Evolutionary conservation across 2,329 filamentous ascomycete genomes (phyloP).

Genomic region (Dothistroma pini): DNA sequence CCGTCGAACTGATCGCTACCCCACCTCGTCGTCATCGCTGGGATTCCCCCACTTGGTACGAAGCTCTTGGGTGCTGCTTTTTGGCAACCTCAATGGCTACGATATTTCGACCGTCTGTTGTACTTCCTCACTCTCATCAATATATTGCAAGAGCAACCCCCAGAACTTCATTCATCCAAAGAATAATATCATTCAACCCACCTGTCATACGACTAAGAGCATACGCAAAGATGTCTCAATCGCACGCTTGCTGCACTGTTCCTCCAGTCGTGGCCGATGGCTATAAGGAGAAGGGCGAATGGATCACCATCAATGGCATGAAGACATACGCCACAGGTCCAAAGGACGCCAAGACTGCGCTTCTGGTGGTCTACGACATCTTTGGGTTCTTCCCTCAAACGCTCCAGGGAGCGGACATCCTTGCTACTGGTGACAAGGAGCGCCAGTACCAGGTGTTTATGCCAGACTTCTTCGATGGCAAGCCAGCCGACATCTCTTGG

Average conservation of each 20-base stretch:
- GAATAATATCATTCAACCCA: not conserved
- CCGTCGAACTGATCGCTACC: not conserved
- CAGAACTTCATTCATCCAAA: not conserved
- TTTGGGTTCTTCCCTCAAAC: slow-evolving; percentile 62
- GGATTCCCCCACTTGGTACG: not conserved
- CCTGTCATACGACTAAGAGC: slow-evolving; percentile 5
- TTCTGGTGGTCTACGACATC: slow-evolving; percentile 60
- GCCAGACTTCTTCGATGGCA: slow-evolving; percentile 84
- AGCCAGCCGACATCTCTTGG: slow-evolving; percentile 55
- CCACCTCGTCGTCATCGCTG: not conserved
- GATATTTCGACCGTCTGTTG: not conserved
- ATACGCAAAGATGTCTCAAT: slow-evolving; percentile 31
- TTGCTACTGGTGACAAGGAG: slow-evolving; percentile 61
- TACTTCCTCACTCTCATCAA: not conserved
- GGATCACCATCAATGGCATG: slow-evolving; percentile 56
- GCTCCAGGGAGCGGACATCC: slow-evolving; percentile 61
- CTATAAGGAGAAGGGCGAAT: slow-evolving; percentile 58
- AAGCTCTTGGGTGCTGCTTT: not conserved
- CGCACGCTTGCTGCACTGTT: slow-evolving; percentile 46
- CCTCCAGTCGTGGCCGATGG: slow-evolving; percentile 47
- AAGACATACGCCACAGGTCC: slow-evolving; percentile 58
- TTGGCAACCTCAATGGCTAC: not conserved
- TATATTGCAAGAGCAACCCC: not conserved
- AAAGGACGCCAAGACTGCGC: slow-evolving; percentile 52
- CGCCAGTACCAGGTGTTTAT: slow-evolving; percentile 80